phyloP scores from a whole-genome alignment of 2,329 filamentous ascomycete species.

The Rutstroemia sp. region DNA sequence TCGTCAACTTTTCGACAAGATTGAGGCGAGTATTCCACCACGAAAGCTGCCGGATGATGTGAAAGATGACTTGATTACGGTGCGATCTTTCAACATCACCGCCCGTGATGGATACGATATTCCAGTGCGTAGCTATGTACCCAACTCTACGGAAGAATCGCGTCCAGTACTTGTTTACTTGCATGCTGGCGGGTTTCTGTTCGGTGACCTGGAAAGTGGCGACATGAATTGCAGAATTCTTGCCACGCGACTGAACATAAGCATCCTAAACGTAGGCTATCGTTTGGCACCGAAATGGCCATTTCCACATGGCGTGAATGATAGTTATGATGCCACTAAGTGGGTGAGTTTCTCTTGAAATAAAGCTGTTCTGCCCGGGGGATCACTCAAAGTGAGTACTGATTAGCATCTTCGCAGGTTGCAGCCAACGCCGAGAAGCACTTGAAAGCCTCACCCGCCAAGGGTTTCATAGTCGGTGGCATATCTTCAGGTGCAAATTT shows the following conservation, averaged over 20 bases:
- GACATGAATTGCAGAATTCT: background rate
- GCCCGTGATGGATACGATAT: background rate
- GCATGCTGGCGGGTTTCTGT: background rate
- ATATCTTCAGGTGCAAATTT: conserved; percentile 39
- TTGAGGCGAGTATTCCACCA: background rate
- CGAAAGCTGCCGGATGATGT: background rate
- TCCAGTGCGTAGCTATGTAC: background rate
- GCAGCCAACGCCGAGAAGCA: conserved; percentile 3
- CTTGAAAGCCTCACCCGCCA: conserved; percentile 13
- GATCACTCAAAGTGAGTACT: background rate
- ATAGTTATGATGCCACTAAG: background rate
- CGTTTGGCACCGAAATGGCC: background rate
- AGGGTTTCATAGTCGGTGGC: conserved; percentile 43
- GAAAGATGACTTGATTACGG: background rate
- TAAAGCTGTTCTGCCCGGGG: background rate
- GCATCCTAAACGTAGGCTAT: background rate
- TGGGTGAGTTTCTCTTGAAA: background rate
- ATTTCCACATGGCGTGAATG: background rate
- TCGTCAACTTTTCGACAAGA: background rate
- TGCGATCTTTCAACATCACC: background rate
- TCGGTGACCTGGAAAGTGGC: background rate
- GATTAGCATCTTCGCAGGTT: background rate
- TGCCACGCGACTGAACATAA: background rate
- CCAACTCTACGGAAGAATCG: background rate
- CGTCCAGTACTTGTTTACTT: background rate